These are phyloP conservation scores for Biancaea sappan DNA, from an alignment of 306 rosid species.

Conservation along the genomic window DNA sequence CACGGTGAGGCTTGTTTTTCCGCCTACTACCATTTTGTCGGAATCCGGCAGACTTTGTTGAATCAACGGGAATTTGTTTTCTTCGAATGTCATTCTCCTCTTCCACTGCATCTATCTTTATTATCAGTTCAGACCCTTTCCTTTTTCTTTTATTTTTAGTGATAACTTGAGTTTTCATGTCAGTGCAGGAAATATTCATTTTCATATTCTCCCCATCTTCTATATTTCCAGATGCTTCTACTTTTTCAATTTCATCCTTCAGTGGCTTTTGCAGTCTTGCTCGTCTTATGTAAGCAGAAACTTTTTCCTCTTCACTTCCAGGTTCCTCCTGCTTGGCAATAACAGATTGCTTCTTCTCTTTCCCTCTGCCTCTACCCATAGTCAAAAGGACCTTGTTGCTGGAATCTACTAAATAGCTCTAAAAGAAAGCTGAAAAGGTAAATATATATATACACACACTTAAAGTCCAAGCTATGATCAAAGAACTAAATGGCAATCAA, in stretches of 20 bases:
- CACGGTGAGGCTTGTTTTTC: conserved; percentile 85
- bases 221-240: conserved; percentile 45
- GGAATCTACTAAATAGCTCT: conserved; percentile 33
- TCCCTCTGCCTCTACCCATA: conserved; percentile 80
- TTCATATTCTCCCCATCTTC: conserved; percentile 53
- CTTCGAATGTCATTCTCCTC: conserved; percentile 50
- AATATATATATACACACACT: conserved; percentile 31
- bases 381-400: conserved; percentile 24
- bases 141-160: conserved; percentile 59
- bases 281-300: conserved; percentile 55
- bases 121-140: conserved; percentile 57
- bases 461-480: conserved; percentile 21
- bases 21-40: conserved; percentile 86
- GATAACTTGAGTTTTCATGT: conserved; percentile 44
- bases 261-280: conserved; percentile 60
- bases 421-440: conserved; percentile 39
- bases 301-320: conserved; percentile 60
- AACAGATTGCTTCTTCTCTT: conserved; percentile 64
- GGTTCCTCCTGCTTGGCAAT: conserved; percentile 48
- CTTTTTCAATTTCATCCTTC: conserved; percentile 55
- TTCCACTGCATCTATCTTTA: conserved; percentile 48
- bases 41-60: conserved; percentile 66
- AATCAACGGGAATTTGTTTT: conserved; percentile 46
- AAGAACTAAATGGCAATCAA: conserved; percentile 27
- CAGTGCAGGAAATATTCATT: conserved; percentile 41